Evolutionary conservation across 2,329 filamentous ascomycete genomes (phyloP).

Genomic region (Metarhizium guizhouense): DNA sequence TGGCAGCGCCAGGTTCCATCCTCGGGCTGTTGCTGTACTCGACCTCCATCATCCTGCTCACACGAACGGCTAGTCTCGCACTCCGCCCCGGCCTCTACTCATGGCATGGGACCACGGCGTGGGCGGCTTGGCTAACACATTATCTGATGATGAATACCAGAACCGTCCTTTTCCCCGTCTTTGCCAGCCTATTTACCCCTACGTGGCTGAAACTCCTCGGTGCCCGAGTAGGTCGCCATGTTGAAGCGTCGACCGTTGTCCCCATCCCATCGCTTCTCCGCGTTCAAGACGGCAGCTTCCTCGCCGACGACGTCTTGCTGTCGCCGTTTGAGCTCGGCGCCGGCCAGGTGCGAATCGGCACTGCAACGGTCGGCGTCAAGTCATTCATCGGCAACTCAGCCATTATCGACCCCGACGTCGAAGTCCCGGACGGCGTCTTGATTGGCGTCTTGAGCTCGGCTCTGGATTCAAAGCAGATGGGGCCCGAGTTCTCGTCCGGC

Average conservation of each 20-base stretch:
- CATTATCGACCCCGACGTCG: slow-evolving; percentile 10
- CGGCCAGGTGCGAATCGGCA: slow-evolving; percentile 9
- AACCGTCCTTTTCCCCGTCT: slow-evolving; percentile 9
- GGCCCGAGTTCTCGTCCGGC: slow-evolving; percentile 1
- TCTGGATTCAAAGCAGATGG: slow-evolving; percentile 7
- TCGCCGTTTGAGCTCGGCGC: slow-evolving; percentile 10
- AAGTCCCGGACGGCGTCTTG: slow-evolving; percentile 9
- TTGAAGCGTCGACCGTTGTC: slow-evolving; percentile 12
- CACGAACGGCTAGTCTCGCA: slow-evolving; percentile 7
- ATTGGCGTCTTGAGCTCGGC: slow-evolving; percentile 12
- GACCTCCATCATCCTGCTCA: not conserved
- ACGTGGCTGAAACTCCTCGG: slow-evolving; percentile 11
- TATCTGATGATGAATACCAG: slow-evolving; percentile 9
- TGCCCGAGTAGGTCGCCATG: slow-evolving; percentile 10
- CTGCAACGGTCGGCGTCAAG: slow-evolving; percentile 7
- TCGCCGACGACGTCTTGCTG: slow-evolving; percentile 12
- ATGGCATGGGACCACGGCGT: slow-evolving; percentile 12
- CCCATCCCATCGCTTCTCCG: slow-evolving; percentile 11
- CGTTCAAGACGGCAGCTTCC: slow-evolving; percentile 12
- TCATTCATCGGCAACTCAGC: slow-evolving; percentile 14
- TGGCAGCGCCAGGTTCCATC: slow-evolving; percentile 5
- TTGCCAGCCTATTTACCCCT: slow-evolving; percentile 13
- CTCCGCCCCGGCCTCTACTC: slow-evolving; percentile 11
- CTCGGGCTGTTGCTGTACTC: slow-evolving; percentile 7
- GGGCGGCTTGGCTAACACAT: slow-evolving; percentile 12